A percentile compares a stretch with the other conserved stretches of the same genome.
Evolutionary conservation across 2,329 filamentous ascomycete genomes (phyloP).

Genomic region (Fusarium kyushuense): DNA sequence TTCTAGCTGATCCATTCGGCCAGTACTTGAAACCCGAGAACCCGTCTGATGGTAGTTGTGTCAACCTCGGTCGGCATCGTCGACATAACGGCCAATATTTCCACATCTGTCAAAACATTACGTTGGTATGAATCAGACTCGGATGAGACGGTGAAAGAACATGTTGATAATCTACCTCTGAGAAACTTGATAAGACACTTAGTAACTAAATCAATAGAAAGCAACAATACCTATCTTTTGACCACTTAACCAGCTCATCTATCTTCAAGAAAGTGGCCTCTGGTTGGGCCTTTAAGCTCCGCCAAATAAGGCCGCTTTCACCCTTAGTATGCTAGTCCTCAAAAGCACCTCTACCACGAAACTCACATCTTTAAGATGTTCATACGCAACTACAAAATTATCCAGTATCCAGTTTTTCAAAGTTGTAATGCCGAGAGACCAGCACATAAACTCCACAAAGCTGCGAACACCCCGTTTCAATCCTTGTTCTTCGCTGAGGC

Average conservation of each 20-base stretch:
- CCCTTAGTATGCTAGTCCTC: not conserved
- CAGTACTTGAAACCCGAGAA: slow-evolving; percentile 7
- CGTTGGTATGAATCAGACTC: not conserved
- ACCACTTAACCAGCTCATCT: not conserved
- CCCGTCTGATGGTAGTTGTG: not conserved
- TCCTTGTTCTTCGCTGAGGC: slow-evolving; percentile 19
- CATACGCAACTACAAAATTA: not conserved
- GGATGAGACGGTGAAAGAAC: not conserved
- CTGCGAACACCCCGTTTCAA: not conserved
- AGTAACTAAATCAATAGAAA: not conserved
- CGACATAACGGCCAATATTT: not conserved
- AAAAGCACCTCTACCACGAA: not conserved
- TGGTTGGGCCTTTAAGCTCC: not conserved
- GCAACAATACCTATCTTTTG: not conserved
- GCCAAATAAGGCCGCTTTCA: not conserved
- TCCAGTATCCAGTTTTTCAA: not conserved
- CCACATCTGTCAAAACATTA: not conserved
- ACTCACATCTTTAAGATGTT: not conserved
- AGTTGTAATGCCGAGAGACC: not conserved
- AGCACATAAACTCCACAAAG: not conserved
- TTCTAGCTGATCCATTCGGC: slow-evolving; percentile 1
- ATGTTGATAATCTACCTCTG: not conserved
- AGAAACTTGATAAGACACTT: not conserved
- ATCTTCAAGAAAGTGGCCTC: not conserved
- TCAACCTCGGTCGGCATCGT: slow-evolving; percentile 21